Percentiles rank a stretch among this genome's conserved stretches.
Conservation (phyloP, 1,284 basidiomycete genomes). For the Cryptococcus sp. region DNA sequence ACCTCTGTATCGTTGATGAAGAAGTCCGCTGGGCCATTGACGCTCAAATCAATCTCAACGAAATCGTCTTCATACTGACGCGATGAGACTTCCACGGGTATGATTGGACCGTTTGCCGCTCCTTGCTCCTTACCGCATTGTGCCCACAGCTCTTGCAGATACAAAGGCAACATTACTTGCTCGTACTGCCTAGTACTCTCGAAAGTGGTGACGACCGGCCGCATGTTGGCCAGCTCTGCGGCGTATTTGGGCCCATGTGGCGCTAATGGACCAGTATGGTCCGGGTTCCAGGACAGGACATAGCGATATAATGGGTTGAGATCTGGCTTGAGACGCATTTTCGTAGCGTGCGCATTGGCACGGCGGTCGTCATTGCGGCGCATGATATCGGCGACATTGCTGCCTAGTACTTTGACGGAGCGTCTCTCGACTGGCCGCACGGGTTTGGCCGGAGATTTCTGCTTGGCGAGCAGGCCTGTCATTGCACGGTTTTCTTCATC, state of each 20-base stretch:
- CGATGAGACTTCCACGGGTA: slow-evolving; percentile 70
- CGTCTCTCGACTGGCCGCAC: slow-evolving; percentile 63
- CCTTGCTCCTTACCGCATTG: slow-evolving; percentile 79
- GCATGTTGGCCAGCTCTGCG: slow-evolving; percentile 41
- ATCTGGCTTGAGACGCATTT: slow-evolving; percentile 78
- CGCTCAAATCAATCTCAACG: slow-evolving; percentile 44
- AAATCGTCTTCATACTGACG: slow-evolving; percentile 52
- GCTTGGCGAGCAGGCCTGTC: slow-evolving; percentile 64
- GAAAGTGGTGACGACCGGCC: slow-evolving; percentile 68
- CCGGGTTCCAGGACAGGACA: slow-evolving; percentile 86
- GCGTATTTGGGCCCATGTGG: slow-evolving; percentile 59
- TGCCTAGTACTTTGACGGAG: slow-evolving; percentile 66
- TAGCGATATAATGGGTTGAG: slow-evolving; percentile 73
- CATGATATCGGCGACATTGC: slow-evolving; percentile 50
- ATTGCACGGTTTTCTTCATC: slow-evolving; percentile 62
- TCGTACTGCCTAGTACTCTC: slow-evolving; percentile 69
- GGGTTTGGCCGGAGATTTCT: slow-evolving; percentile 59
- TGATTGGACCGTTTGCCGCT: slow-evolving; percentile 58
- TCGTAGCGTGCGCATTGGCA: slow-evolving; percentile 65
- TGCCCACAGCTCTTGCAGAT: slow-evolving; percentile 89
- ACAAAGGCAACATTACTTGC: slow-evolving; percentile 78
- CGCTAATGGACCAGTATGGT: slow-evolving; percentile 62
- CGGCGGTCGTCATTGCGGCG: slow-evolving; percentile 56
- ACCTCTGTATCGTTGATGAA: slow-evolving; percentile 77
- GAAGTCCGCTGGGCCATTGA: slow-evolving; percentile 65